These are phyloP conservation scores for Pezicula rhizophila DNA, from an alignment of 2,329 filamentous ascomycete species.

Conservation along the genomic window DNA sequence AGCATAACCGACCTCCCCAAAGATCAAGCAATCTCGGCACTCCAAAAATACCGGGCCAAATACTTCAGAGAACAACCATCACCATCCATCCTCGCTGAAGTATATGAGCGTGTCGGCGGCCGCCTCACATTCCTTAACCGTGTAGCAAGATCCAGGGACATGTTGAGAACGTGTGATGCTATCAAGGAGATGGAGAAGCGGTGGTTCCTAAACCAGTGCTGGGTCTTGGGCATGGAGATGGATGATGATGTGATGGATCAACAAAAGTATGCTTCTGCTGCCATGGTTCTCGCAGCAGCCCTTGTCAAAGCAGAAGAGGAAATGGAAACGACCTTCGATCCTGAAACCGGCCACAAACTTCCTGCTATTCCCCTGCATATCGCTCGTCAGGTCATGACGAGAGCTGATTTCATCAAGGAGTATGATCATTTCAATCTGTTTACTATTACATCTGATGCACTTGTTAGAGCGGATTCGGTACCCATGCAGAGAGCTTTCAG, in stretches of 20 bases:
- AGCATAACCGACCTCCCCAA: conserved; percentile 80
- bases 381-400: conserved; percentile 88
- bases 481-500: conserved; percentile 93
- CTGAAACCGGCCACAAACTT: conserved; percentile 64
- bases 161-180: conserved; percentile 69
- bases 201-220: conserved; percentile 76
- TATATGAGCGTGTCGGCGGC: conserved; percentile 84
- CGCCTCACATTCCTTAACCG: conserved; percentile 82
- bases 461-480: conserved; percentile 87
- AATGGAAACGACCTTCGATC: conserved; percentile 57
- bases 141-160: conserved; percentile 79
- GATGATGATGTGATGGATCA: conserved; percentile 99
- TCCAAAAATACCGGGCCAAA: conserved; percentile 72
- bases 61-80: conserved; percentile 63
- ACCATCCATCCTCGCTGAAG: conserved; percentile 56
- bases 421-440: conserved; percentile 95
- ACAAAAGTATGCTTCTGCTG: conserved; percentile 89
- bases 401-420: conserved; percentile 86
- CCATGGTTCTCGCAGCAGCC: conserved; percentile 87
- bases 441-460: conserved; percentile 80
- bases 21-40: conserved; percentile 65
- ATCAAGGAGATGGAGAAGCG: conserved; percentile 68
- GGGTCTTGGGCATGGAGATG: conserved; percentile 70
- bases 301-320: conserved; percentile 76
- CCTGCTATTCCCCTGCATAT: conserved; percentile 76